A percentile compares a stretch with the other conserved stretches of the same genome.
phyloP scores from a whole-genome alignment of 163 green algal species.

The Scenedesmus sp. region DNA sequence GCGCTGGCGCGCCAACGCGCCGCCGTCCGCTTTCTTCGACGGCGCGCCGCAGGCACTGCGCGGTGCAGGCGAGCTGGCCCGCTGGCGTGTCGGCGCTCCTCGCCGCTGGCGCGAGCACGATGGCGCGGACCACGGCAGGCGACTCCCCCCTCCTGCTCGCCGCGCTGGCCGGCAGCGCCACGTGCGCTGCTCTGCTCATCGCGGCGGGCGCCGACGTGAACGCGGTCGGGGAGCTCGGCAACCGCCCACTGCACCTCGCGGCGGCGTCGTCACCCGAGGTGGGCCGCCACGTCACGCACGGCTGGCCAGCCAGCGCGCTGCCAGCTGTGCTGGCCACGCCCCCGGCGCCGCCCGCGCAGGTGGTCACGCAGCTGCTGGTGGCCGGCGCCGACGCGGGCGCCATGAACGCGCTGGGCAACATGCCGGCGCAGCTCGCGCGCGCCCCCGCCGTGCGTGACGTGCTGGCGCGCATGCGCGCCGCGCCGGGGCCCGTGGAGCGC shows the following conservation, averaged over 20 bases:
- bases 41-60: neutral
- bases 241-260: constrained; percentile 43
- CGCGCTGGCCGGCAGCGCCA: constrained; percentile 13
- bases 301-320: no score
- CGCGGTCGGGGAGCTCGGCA: constrained; percentile 20
- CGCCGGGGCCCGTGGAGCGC: neutral
- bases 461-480: constrained; percentile 14
- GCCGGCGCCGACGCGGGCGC: neutral
- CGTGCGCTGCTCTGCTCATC: constrained; percentile 1
- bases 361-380: constrained; percentile 15
- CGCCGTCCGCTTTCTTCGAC: neutral
- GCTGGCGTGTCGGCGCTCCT: constrained; percentile 24
- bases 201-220: constrained; percentile 38
- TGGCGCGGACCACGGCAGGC: constrained; percentile 16
- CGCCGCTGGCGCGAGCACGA: neutral
- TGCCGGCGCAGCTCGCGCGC: constrained; percentile 29
- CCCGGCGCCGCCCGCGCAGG: no score
- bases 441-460: neutral
- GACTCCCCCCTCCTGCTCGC: constrained; percentile 35
- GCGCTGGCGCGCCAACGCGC: no score
- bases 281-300: no score
- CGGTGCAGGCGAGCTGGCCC: constrained; percentile 21
- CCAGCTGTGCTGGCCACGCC: no score
- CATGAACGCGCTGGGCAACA: constrained; percentile 35
- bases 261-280: no score